Percentiles rank a stretch among this genome's conserved stretches.
Conservation (phyloP, 1,284 basidiomycete species). For the Moniliophthora roreri region DNA sequence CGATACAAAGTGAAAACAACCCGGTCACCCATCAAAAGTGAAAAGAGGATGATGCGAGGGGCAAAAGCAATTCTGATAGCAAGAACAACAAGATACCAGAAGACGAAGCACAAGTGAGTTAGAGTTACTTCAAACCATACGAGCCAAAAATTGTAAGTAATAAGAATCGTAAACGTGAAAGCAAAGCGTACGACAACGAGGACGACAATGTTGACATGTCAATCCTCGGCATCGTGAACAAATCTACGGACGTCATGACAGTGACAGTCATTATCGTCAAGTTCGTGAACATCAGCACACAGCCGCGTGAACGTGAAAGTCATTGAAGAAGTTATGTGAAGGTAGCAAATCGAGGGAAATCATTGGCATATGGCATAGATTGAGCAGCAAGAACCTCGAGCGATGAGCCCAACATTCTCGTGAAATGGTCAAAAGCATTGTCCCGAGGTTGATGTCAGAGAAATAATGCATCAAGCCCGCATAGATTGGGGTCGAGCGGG, state of each 20-base stretch:
- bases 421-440: neutral
- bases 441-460: neutral
- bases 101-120: conserved; percentile 5
- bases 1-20: conserved; percentile 12
- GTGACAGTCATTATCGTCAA: conserved; percentile 6
- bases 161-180: conserved; percentile 1
- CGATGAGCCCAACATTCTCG: neutral
- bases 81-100: conserved; percentile 3
- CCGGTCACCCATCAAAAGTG: neutral
- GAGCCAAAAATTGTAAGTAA: conserved; percentile 3
- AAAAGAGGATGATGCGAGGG: neutral
- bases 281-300: neutral
- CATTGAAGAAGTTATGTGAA: neutral
- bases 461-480: conserved; percentile 1
- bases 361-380: conserved; percentile 4
- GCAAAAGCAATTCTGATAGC: conserved; percentile 11
- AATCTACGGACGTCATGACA: conserved; percentile 6
- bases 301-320: neutral
- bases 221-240: neutral
- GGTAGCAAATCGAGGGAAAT: neutral
- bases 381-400: neutral
- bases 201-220: neutral
- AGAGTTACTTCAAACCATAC: neutral
- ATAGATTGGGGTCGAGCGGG: conserved; percentile 32
- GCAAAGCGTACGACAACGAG: neutral